A percentile compares a stretch with the other conserved stretches of the same genome.
Conservation (phyloP, 1,284 basidiomycete species). For the Ceratobasidium sp. region DNA sequence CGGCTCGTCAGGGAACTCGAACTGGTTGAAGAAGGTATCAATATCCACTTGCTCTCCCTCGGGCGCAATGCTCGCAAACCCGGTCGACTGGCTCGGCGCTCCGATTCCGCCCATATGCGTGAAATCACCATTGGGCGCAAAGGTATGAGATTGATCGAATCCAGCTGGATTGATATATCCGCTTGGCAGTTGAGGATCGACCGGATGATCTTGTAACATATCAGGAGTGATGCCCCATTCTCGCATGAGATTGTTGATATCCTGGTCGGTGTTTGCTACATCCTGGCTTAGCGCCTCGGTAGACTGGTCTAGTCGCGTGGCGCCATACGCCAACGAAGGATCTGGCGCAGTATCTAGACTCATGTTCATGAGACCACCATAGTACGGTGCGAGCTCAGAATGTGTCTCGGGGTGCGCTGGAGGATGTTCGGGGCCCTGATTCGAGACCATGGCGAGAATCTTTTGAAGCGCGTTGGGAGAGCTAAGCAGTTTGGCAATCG, state of each 20-base stretch:
- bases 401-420: conserved; percentile 19
- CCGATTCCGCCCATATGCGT: background rate
- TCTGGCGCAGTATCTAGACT: background rate
- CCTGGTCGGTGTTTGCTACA: conserved; percentile 62
- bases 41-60: conserved; percentile 46
- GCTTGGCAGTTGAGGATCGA: background rate
- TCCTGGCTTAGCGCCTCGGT: conserved; percentile 59
- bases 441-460: conserved; percentile 57
- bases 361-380: conserved; percentile 38
- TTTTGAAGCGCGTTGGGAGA: conserved; percentile 79
- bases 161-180: background rate
- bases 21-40: conserved; percentile 44
- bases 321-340: background rate
- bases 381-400: conserved; percentile 42
- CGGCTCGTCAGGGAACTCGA: conserved; percentile 21
- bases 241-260: conserved; percentile 63
- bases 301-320: conserved; percentile 53
- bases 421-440: conserved; percentile 31
- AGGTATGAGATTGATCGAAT: background rate
- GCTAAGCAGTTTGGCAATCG: conserved; percentile 72
- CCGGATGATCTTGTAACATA: conserved; percentile 26
- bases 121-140: background rate
- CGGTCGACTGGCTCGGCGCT: background rate
- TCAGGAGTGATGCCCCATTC: conserved; percentile 57
- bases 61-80: conserved; percentile 30